Conservation (phyloP, 2,329 filamentous ascomycete genomes). For the Golovinomyces cichoracearum region DNA sequence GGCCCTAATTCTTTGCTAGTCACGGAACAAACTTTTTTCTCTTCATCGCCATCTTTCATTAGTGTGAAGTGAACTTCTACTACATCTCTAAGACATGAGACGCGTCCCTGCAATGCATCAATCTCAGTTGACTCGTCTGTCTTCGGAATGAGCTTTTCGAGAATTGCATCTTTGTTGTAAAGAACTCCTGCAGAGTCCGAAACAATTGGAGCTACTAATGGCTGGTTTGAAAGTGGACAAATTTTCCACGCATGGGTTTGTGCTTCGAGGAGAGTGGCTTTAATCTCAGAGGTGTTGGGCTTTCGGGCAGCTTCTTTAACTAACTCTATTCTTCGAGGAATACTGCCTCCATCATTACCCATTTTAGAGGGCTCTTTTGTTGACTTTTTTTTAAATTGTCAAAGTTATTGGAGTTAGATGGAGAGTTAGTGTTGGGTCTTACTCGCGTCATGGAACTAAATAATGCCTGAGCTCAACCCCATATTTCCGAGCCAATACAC, state of each 20-base stretch:
- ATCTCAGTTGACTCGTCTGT: constrained; percentile 31
- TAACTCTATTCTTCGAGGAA: constrained; percentile 82
- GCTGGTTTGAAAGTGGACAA: constrained; percentile 61
- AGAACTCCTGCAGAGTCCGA: constrained; percentile 63
- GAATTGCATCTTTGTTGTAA: constrained; percentile 82
- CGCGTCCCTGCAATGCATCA: constrained; percentile 30
- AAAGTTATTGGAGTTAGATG: too few relatives aligned
- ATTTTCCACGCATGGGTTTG: constrained; percentile 67
- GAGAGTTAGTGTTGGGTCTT: too few relatives aligned
- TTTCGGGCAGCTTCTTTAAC: constrained; percentile 76
- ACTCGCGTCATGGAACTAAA: too few relatives aligned
- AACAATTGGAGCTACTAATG: constrained; percentile 41
- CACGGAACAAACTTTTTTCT: constrained; percentile 59
- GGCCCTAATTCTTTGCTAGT: constrained; percentile 69
- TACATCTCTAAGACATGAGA: constrained; percentile 64
- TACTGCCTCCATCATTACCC: constrained; percentile 96
- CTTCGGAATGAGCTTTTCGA: constrained; percentile 37
- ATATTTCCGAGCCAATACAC: too few relatives aligned
- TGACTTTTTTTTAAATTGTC: too few relatives aligned
- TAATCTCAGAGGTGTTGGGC: constrained; percentile 61
- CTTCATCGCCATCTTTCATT: constrained; percentile 20
- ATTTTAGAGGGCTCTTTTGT: constrained; percentile 26
- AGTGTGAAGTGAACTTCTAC: constrained; percentile 54
- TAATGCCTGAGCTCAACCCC: too few relatives aligned
- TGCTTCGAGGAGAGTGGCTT: constrained; percentile 65